Base-by-base conservation (phyloP, 2,329 filamentous ascomycete species). In the Penicillium sp. region DNA sequence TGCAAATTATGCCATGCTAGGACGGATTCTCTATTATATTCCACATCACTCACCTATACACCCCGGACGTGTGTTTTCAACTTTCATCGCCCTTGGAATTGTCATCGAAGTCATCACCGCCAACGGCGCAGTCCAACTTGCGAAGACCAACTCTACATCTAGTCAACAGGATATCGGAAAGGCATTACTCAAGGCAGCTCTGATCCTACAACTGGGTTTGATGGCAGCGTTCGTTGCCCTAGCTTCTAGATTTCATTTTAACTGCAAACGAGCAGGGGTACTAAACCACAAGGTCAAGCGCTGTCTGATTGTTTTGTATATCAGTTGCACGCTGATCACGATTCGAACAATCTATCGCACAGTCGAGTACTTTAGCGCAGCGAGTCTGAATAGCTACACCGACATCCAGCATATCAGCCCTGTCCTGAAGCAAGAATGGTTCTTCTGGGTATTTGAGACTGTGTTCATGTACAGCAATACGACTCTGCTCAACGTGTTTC, bases 21-120 rank as follows among this genome's bases (percentile, higher is more conserved):
- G 74, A 15, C 76, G 79, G 26, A 76, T 83, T n/a, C 70, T 85
- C 0, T 77, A 76, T 53, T 76, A 78, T 49, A 67, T 74, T 2
- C 70, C 81, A 3, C 84, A 84, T 55, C 75, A 79, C 37, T 67
- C 68, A 1, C 73, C 74, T 1, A 76, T 84, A 31, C 81, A 84
- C 59, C 82, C 82, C 0, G 82, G 81, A 3, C 77, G 82, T 3
- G 76, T 86, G 4, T 82, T 86, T 60, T 86, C 84, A 58, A 79
- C 78, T 3, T 82, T 87, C 58, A 71, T 87, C 33, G 71, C 79
- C 1, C 72, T 83, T 9, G 81, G 85, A 35, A 66, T 72, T 2
- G 69, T 78, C 0, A 77, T 85, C 37, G 75, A 76, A 51, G 56
- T 56, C 8, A 70, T 85, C 2, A 82, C 81, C 20, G 79, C 73